phyloP scores from a whole-genome alignment of 176 grass and related monocot species.

The Pontederia paniculata region DNA sequence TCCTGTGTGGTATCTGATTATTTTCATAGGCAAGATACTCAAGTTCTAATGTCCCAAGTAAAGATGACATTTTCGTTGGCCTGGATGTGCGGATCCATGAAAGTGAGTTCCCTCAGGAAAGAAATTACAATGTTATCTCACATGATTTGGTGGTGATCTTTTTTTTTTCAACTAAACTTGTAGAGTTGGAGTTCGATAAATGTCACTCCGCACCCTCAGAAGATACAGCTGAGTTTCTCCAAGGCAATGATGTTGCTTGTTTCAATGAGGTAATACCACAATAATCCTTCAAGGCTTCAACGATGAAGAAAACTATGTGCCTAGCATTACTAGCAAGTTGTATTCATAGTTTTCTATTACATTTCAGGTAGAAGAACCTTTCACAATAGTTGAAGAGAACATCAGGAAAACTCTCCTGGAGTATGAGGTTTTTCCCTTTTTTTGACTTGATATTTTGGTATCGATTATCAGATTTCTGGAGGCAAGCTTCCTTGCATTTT shows the following conservation, averaged over 20 bases:
- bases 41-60: not conserved
- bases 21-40: not conserved
- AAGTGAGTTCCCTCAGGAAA: constrained; percentile 8
- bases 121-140: not conserved
- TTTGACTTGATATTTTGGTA: not conserved
- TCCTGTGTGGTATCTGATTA: not conserved
- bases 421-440: constrained; percentile 30
- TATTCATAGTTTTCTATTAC: constrained; percentile 22
- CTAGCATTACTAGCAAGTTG: constrained; percentile 3
- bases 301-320: constrained; percentile 7
- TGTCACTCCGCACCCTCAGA: constrained; percentile 1
- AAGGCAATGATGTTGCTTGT: not conserved
- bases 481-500: not conserved
- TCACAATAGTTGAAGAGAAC: constrained; percentile 25
- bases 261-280: constrained; percentile 27
- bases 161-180: not conserved
- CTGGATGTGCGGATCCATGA: constrained; percentile 18
- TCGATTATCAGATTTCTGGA: constrained; percentile 14
- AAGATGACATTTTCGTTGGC: constrained; percentile 17
- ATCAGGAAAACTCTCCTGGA: constrained; percentile 17
- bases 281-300: constrained; percentile 20
- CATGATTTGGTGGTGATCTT: not conserved
- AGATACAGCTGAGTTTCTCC: not conserved
- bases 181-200: not conserved
- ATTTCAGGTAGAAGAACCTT: constrained; percentile 21